Conservation (phyloP, 305 asterid species). For the Solanum hybrid region DNA sequence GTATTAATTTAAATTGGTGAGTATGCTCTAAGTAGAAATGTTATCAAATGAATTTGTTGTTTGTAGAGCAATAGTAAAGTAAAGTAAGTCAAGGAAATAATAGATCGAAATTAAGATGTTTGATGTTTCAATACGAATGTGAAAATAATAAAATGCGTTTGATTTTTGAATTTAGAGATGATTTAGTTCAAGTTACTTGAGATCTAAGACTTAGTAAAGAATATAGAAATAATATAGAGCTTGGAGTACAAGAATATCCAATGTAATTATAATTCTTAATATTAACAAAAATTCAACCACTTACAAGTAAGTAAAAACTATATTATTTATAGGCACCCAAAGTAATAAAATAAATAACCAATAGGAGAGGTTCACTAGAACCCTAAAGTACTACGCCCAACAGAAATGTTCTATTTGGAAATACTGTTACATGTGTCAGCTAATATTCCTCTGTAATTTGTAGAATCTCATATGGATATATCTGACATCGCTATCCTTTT, state of each 20-base stretch:
- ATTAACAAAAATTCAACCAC: no score
- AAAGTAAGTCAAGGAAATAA: not conserved
- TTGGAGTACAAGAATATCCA: not conserved
- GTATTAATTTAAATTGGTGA: not conserved
- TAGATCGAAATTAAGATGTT: fast-evolving
- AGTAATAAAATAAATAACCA: not conserved
- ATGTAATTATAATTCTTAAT: no score
- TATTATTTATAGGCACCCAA: not conserved
- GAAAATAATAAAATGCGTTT: not conserved
- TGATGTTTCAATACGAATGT: fast-evolving
- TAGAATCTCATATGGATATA: not conserved
- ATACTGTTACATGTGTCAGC: not conserved
- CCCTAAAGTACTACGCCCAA: not conserved
- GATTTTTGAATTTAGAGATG: not conserved
- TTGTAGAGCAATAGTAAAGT: not conserved
- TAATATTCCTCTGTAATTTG: not conserved
- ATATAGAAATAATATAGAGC: not conserved
- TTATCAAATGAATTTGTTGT: not conserved
- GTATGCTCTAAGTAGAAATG: not conserved
- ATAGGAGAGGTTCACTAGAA: not conserved
- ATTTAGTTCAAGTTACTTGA: not conserved
- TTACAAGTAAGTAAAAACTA: not conserved
- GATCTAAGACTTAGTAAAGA: not conserved
- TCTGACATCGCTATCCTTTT: fast-evolving
- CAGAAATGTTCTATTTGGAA: not conserved